Base-by-base conservation (phyloP, 1,284 basidiomycete species). In the Ceratobasidium sp. region DNA sequence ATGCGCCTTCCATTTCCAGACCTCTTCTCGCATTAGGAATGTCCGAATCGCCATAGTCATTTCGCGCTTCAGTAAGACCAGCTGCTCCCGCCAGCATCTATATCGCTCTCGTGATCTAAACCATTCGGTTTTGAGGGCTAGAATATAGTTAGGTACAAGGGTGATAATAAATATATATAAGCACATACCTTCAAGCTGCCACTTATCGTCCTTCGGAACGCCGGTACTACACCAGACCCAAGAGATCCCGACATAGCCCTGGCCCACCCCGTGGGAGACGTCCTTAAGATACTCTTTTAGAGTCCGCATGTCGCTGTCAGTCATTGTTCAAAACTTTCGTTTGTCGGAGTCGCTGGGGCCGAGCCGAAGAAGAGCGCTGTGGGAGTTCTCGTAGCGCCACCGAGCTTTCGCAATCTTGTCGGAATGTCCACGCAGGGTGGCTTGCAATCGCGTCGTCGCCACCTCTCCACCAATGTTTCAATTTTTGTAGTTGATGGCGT, bases 31-130 rank as follows among this genome's bases (percentile, higher is more conserved):
- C 20, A n/a, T 42, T 44, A 12, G 56, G 40, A 72, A 60, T 23
- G 20, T 26, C 3, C 49, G 15, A 5, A 44, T 23, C 10, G 70
- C 20, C 70, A 72, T 72, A 0, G 44, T 42, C 70, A 72, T 72
- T 33, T 72, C 70, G 10, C 56, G 53, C 42, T 72, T 72, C 20
- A 72, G 39, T 2, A 72, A 23, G 3, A 33, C 53, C 15, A 72
- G 26, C 40, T 72, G 44, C 33, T 72, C 70, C 28, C 60, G 55
- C 70, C 70, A 72, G 9, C 49, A 55, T 10, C 20, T 72, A 40
- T 60, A 72, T 28, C 70, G 70, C 42, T 72, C 44, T 20, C 56
- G 53, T 15, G 70, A 49, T 26, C 70, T 44, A 20, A 72, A 72
- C 70, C 70, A 72, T 20, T 72, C 70, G 2, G 49, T 53, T 40